A percentile compares a stretch with the other conserved stretches of the same genome.
These are phyloP conservation scores for Trichophyton verrucosum DNA, from an alignment of 2,329 filamentous ascomycete species.

Conservation along the genomic window DNA sequence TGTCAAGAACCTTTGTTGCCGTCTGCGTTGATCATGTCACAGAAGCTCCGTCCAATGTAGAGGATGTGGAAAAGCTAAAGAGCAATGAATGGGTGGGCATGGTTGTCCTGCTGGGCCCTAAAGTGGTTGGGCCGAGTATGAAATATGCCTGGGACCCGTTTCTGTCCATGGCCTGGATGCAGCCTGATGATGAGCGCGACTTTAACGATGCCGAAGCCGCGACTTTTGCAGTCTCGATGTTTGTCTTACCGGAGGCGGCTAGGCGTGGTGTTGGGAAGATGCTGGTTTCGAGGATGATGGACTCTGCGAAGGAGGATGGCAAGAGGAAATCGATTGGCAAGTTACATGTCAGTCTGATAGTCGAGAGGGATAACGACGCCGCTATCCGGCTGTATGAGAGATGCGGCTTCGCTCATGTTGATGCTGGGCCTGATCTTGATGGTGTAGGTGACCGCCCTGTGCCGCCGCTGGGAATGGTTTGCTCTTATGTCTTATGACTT, in stretches of 20 bases:
- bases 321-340: conserved; percentile 6
- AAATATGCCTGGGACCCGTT: conserved; percentile 8
- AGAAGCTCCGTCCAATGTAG: background rate
- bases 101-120: conserved; percentile 20
- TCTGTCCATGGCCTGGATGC: background rate
- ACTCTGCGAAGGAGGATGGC: conserved; percentile 11
- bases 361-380: conserved; percentile 11
- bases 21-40: conserved; percentile 5
- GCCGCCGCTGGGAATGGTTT: background rate
- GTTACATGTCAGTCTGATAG: conserved; percentile 15
- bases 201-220: conserved; percentile 12
- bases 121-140: conserved; percentile 7
- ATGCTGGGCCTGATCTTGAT: background rate
- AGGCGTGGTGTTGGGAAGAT: conserved; percentile 15
- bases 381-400: conserved; percentile 17
- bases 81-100: conserved; percentile 22
- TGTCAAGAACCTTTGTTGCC: conserved; percentile 19
- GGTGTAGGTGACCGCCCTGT: background rate
- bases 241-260: conserved; percentile 16
- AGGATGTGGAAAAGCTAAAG: conserved; percentile 9
- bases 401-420: conserved; percentile 15
- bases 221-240: conserved; percentile 20
- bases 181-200: background rate
- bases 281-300: conserved; percentile 13
- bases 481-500: background rate